A percentile compares a stretch with the other conserved stretches of the same genome.
Evolutionary conservation across 176 grass and related monocot genomes (phyloP).

Genomic region (Hyparrhenia diplandra): DNA sequence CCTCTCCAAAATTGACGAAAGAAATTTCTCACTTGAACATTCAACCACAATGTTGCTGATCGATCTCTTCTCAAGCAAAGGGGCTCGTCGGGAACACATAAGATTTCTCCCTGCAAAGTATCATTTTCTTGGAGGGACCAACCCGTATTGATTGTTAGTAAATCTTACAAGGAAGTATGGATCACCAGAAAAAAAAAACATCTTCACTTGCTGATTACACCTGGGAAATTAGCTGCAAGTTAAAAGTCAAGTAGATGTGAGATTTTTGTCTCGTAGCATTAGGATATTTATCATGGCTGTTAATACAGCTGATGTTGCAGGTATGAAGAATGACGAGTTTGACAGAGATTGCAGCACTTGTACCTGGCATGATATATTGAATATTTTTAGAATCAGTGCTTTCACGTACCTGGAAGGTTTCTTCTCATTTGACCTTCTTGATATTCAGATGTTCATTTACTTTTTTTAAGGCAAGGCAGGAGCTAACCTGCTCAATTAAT

Average conservation of each 20-base stretch:
- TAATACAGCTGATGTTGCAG: no score
- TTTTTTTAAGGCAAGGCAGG: no score
- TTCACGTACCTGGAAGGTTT: background rate
- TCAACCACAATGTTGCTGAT: background rate
- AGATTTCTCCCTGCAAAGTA: background rate
- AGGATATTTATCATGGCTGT: no score
- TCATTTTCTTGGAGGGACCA: background rate
- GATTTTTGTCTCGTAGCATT: no score
- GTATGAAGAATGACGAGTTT: no score
- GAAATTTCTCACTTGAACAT: background rate
- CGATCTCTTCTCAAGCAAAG: background rate
- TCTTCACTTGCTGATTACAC: no score
- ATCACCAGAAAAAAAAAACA: no score
- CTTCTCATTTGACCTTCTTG: no score
- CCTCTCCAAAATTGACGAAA: background rate
- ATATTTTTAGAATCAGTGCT: background rate
- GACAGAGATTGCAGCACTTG: background rate
- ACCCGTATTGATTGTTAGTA: background rate
- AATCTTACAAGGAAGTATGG: no score
- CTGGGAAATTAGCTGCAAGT: background rate
- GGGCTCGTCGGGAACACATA: background rate
- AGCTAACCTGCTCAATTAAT: no score
- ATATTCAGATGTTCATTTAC: no score
- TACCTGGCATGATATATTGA: background rate
- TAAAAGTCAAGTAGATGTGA: no score